Evolutionary conservation across 2,329 filamentous ascomycete species (phyloP), one percentile per base, ranked within the genome.

Genomic region (Apiospora pterosperma): DNA sequence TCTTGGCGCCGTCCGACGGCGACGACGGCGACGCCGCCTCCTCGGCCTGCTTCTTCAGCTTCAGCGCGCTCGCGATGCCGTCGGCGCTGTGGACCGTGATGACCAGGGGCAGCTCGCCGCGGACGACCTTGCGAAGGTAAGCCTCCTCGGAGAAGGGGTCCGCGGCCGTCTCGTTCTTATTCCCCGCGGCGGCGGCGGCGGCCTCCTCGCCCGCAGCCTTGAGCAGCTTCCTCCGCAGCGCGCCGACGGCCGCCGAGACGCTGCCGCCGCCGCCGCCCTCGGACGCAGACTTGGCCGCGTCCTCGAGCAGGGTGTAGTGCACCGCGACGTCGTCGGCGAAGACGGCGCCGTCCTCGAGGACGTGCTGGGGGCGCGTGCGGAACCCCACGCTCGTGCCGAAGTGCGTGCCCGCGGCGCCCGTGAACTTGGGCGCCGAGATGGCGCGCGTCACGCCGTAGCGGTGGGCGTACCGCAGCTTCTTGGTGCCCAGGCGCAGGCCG

Each of bases 21-120:
- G n/a, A n/a, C n/a, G n/a, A n/a, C n/a, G n/a, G n/a, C n/a, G n/a
- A n/a, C n/a, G n/a, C n/a, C 0, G 75, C 77, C 0, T 72, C 68
- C 61, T 90, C 87, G 10, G 90, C 78, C 3, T 82, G 79, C 4
- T 75, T 70, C 75, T 91, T 91, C 67, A 90, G 76, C 28, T 79
- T 78, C n/a, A 91, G 78, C 1, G 87, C 74, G 0, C 86, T 76
- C 2, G 86, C 84, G 66, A 90, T 90, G 23, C 81, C 81, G 69
- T 91, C 88, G 7, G 88, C 88, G 66, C 84, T 88, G 70, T 90
- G 85, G 12, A 84, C 84, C 0, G 82, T 86, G 12, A 91, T 71
- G 4, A 84, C 85, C 1, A 91, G 79, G 0, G 87, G 81, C 2
- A 84, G 70, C 3, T 82, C 75, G 25, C 85, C 88, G 2, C 77